Evolutionary conservation across 306 rosid genomes (phyloP).

Genomic region (Leucaena leucocephala): DNA sequence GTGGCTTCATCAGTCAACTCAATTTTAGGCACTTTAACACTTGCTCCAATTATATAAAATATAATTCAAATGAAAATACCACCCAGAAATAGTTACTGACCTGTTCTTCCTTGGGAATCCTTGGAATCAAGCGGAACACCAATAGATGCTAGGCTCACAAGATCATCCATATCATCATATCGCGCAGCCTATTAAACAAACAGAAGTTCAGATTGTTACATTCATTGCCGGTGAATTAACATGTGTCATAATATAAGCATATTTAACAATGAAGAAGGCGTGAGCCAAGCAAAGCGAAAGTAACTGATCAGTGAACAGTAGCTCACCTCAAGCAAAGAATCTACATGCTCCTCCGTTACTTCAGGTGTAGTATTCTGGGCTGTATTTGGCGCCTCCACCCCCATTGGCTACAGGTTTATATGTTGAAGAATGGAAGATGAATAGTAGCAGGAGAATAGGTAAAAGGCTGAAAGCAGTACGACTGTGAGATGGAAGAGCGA

Average conservation of each 20-base stretch:
- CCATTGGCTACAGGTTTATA: constrained; percentile 40
- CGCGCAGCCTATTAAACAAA: constrained; percentile 65
- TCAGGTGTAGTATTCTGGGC: constrained; percentile 27
- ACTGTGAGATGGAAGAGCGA: background rate
- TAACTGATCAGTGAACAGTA: background rate
- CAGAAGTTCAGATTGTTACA: background rate
- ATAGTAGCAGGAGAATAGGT: background rate
- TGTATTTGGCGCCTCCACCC: constrained; percentile 39
- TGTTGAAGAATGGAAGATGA: background rate
- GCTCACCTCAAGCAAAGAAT: constrained; percentile 61
- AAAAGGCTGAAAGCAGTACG: background rate
- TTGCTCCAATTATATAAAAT: background rate
- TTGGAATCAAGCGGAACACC: constrained; percentile 72
- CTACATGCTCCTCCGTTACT: constrained; percentile 46
- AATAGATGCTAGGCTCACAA: constrained; percentile 51
- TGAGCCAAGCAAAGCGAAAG: background rate
- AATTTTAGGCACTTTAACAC: constrained; percentile 20
- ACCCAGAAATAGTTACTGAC: constrained; percentile 33
- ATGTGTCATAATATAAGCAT: background rate
- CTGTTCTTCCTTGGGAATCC: constrained; percentile 78
- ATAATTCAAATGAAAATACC: background rate
- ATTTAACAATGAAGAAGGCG: background rate
- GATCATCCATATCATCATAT: constrained; percentile 69
- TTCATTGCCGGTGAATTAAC: background rate
- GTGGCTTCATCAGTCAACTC: background rate